Evolutionary conservation across 1,284 basidiomycete genomes (phyloP), one percentile per base, ranked within the genome.

Genomic region (Ustilago nuda): DNA sequence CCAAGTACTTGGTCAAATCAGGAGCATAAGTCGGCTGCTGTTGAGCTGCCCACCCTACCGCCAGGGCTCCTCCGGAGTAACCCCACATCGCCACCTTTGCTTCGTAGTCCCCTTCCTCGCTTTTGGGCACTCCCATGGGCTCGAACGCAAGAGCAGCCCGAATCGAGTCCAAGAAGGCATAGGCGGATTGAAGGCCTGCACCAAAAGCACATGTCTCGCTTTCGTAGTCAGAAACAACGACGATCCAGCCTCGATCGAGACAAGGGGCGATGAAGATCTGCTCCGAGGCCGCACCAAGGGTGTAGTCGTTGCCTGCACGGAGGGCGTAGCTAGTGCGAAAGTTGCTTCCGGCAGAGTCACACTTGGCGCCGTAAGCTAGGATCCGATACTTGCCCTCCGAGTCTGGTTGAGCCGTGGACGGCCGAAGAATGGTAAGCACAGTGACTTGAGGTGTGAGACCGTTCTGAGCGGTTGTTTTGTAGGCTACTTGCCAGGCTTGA

Each of bases 31-130:
- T 45, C 13, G 66, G 57, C 48, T 81, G 76, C 35, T 80, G n/a
- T 36, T 79, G 73, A 1, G 75, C 72, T 0, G 82, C 81, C 82
- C 82, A 85, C 4, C 80, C 82, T 0, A 77, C 76, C 6, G 83
- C 82, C 1, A 82, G 66, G 3, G 81, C 83, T 15, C 83, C 83
- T 9, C 83, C 82, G 6, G 81, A 83, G 60, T 85, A 85, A 19
- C 83, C 83, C 62, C 76, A 82, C 46, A 78, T 58, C 17, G 61
- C 54, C 12, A 82, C 61, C 52, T 75, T 80, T 8, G 76, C 77
- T 17, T 51, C 33, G 36, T 56, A 69, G 8, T 35, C 43, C 13
- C 62, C 63, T 1, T 37, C 55, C 8, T 36, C 30, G 27, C 70
- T 48, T 45, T 59, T 65, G 5, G 57, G 27, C 1, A 84, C 41